phyloP scores from a whole-genome alignment of 2,329 filamentous ascomycete species.

The Fusarium veterinarium region DNA sequence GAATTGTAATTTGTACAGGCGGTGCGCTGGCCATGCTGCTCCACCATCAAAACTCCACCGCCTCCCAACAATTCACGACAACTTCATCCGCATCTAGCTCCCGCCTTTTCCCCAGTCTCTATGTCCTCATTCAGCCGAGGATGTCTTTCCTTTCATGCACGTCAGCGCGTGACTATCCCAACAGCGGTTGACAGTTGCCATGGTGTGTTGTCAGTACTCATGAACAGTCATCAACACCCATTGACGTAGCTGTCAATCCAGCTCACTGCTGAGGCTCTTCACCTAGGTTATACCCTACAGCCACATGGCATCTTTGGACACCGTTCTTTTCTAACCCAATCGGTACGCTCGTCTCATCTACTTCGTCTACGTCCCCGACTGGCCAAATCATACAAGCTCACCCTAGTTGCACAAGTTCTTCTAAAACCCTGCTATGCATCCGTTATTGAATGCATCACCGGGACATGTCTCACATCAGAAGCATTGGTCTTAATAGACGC shows the following conservation, averaged over 20 bases:
- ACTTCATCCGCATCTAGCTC: slow-evolving; percentile 20
- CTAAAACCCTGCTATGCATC: slow-evolving; percentile 30
- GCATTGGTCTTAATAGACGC: slow-evolving; percentile 30
- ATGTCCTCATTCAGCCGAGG: slow-evolving; percentile 32
- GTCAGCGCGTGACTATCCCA: slow-evolving; percentile 36
- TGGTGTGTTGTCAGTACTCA: slow-evolving; percentile 22
- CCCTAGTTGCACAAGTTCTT: slow-evolving; percentile 27
- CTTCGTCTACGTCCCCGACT: slow-evolving; percentile 23
- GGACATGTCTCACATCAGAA: slow-evolving; percentile 17
- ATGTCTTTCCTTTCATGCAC: slow-evolving; percentile 39
- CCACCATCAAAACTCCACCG: slow-evolving; percentile 37
- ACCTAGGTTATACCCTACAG: neutral
- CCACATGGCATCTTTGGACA: neutral
- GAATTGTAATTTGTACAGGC: slow-evolving; percentile 28
- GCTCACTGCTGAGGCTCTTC: neutral
- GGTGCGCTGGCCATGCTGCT: slow-evolving; percentile 42
- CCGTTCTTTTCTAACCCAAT: slow-evolving; percentile 3
- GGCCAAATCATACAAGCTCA: slow-evolving; percentile 17
- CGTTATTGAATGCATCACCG: slow-evolving; percentile 4
- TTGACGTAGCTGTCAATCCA: neutral
- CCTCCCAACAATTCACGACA: slow-evolving; percentile 42
- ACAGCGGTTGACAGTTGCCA: slow-evolving; percentile 22
- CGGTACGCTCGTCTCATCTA: slow-evolving; percentile 1
- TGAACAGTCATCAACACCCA: neutral
- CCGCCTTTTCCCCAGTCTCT: slow-evolving; percentile 32